Base-by-base conservation (phyloP, 163 green algal species). In the Prototheca wickerhamii region DNA sequence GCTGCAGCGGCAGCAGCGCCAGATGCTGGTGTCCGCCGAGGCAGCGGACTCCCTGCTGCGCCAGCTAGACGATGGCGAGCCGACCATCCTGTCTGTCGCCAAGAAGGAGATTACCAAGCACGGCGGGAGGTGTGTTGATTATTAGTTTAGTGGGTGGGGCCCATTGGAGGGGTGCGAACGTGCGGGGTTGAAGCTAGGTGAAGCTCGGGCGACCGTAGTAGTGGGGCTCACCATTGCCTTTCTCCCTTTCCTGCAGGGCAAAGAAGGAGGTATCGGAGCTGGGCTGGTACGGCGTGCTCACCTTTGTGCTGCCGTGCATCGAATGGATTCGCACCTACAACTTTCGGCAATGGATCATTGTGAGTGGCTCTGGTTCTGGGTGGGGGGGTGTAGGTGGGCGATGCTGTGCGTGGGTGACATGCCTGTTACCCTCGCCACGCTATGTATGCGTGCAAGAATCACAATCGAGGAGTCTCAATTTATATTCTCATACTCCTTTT, bases 91-190 rank as follows among this genome's bases (percentile, higher is more conserved):
- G 15, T 18, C n/a, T 6, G 18, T 54, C 46, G 82, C 81, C 28
- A 87, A 86, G 74, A 78, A 94, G 75, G 77, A 87, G 69, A 70
- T 94, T 10, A 74, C 85, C 63, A 74, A 74, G 8, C 55, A 70
- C n/a, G 15, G 25, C 15, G 37, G 4, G 30, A 64, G 59, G 63
- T 70, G 55, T 52, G 63, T 44, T 44, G 37, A 44, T 15, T 44
- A 15, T 44, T 10, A 0, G 3, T 21, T 6, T n/a, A 31, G 42
- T n/a, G 30, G 23, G 17, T 15, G 26, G 35, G 37, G 10, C 4
- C 15, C 18, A 5, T 20, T 25, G 15, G 57, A 40, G 35, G 32
- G n/a, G 23, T 20, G 57, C 10, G 35, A 25, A 3, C 5, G 42
- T 31, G 34, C n/a, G 6, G 55, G 5, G 26, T 33, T 49, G 21